Evolutionary conservation across 768 basidiomycete genomes (phyloP).

Genomic region (Suillus spraguei): DNA sequence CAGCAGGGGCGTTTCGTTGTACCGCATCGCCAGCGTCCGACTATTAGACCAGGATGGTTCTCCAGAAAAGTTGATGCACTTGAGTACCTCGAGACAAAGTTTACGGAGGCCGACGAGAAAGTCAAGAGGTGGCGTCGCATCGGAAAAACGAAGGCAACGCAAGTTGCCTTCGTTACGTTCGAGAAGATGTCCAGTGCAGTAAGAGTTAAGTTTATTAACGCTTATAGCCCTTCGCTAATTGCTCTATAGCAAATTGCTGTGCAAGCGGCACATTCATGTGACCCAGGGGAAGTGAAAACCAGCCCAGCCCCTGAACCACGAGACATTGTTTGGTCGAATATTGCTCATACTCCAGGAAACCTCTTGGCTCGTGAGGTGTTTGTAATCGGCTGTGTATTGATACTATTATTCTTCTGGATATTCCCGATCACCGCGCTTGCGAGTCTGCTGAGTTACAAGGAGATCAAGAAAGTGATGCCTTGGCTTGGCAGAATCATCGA

Average conservation of each 20-base stretch:
- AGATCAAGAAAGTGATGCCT: conserved; percentile 89
- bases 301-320: conserved; percentile 89
- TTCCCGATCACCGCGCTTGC: conserved; percentile 90
- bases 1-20: conserved; percentile 63
- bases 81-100: conserved; percentile 81
- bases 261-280: conserved; percentile 78
- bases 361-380: conserved; percentile 69
- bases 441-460: conserved; percentile 85
- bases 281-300: conserved; percentile 67
- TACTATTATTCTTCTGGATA: conserved; percentile 90
- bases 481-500: conserved; percentile 89
- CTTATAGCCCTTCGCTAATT: conserved; percentile 3
- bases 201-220: conserved; percentile 26
- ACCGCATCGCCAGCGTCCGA: conserved; percentile 77
- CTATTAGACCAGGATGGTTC: conserved; percentile 75
- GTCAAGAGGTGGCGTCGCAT: conserved; percentile 72
- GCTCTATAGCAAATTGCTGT: conserved; percentile 76
- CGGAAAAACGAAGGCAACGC: conserved; percentile 80
- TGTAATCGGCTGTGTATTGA: conserved; percentile 65
- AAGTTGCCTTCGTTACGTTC: conserved; percentile 93
- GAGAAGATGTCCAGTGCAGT: conserved; percentile 94
- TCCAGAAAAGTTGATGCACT: conserved; percentile 82
- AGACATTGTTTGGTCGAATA: conserved; percentile 94
- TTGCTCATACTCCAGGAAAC: conserved; percentile 63
- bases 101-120: conserved; percentile 79